phyloP scores from a whole-genome alignment of 1,139 yeast species.

The Diutina neorugosa region DNA sequence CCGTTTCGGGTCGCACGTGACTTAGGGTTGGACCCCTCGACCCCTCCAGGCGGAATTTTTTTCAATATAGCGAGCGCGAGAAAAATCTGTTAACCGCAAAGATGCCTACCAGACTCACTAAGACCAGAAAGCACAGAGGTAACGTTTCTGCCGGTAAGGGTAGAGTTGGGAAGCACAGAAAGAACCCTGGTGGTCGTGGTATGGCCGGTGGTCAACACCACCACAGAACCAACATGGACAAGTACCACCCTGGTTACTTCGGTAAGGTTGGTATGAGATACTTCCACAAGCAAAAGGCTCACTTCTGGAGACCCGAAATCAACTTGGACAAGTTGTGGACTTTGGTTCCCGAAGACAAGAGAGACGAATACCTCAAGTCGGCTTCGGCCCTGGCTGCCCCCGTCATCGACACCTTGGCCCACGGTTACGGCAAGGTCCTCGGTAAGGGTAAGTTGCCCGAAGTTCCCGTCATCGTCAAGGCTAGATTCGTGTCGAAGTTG shows the following conservation, averaged over 20 bases:
- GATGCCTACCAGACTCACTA: conserved; percentile 99
- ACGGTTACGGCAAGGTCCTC: conserved; percentile 99
- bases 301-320: conserved; percentile 96
- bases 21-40: neutral
- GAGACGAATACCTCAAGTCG: conserved; percentile 85
- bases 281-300: conserved; percentile 96
- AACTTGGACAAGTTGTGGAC: conserved; percentile 99
- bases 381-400: conserved; percentile 90
- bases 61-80: neutral
- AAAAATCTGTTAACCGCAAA: neutral
- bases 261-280: conserved; percentile 99
- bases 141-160: conserved; percentile 99
- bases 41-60: neutral
- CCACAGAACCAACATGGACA: conserved; percentile 99
- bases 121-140: conserved; percentile 99
- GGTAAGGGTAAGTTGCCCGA: conserved; percentile 98
- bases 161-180: conserved; percentile 99
- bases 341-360: conserved; percentile 86
- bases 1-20: neutral
- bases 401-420: conserved; percentile 98
- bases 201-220: conserved; percentile 99
- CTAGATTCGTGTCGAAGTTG: conserved; percentile 96
- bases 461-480: conserved; percentile 98
- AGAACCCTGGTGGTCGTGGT: conserved; percentile 99
- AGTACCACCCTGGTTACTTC: conserved; percentile 99